Conservation (phyloP, 2,329 filamentous ascomycete genomes). For the Arthrinium puccinioides region DNA sequence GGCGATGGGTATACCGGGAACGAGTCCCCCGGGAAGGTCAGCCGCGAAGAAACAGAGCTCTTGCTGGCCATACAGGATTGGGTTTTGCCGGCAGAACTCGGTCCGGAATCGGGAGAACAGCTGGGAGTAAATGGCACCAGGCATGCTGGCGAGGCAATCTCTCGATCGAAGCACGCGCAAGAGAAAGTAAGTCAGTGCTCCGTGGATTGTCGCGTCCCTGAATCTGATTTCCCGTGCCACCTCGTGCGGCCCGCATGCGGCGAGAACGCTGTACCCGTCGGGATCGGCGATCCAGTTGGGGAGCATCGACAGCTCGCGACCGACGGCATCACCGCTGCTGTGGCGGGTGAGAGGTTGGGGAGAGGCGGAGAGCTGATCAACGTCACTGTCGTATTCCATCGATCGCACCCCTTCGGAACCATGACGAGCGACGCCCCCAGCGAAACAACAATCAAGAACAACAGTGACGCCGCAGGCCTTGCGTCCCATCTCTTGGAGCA, state of each 20-base stretch:
- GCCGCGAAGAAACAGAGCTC: constrained; percentile 1
- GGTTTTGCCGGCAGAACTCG: background rate
- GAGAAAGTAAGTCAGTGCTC: background rate
- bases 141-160: background rate
- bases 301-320: background rate
- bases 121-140: background rate
- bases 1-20: too few relatives aligned
- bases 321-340: too few relatives aligned
- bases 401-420: too few relatives aligned
- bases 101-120: background rate
- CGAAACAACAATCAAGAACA: too few relatives aligned
- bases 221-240: background rate
- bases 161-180: background rate
- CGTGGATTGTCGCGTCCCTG: background rate
- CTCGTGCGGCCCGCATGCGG: constrained; percentile 1
- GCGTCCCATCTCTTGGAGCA: too few relatives aligned
- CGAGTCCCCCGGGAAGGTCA: too few relatives aligned
- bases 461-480: too few relatives aligned
- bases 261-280: constrained; percentile 2
- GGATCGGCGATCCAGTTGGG: constrained; percentile 1
- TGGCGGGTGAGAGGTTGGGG: too few relatives aligned
- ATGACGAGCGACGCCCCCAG: too few relatives aligned
- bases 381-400: too few relatives aligned
- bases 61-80: background rate
- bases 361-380: too few relatives aligned